Evolutionary conservation across 2,329 filamentous ascomycete species (phyloP), one percentile per base, ranked within the genome.

Genomic region (Akanthomyces muscarius): DNA sequence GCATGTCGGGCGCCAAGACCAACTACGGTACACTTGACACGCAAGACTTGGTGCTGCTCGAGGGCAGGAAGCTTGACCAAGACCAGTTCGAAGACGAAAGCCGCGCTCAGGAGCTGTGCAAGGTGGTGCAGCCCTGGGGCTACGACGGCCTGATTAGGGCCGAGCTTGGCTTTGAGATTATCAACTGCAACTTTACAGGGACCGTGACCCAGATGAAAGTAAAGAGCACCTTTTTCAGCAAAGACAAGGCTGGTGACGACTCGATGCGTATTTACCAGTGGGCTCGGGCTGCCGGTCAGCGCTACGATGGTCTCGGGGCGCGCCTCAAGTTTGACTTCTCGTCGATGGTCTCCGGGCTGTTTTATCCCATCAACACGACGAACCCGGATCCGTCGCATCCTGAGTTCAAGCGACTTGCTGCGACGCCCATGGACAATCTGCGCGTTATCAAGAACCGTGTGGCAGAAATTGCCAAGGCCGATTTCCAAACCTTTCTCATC

Each of bases 121-220:
- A 79, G 0, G 68, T 88, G 14, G 79, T 83, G 10, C 72, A 48
- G 64, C 73, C 68, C 57, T 84, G 71, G 86, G 83, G 83, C 13
- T 78, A 89, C n/a, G 84, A 90, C 67, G 87, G 86, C 0, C 76
- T 90, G 21, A 72, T 90, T 2, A 81, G 88, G 10, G 87, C 87
- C 80, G 89, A 91, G 69, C 81, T 81, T 18, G 89, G 89, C 0
- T 90, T 90, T 66, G 89, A 91, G 72, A 78, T 90, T 60, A 88
- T 91, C 57, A 76, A 88, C n/a, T 91, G 88, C 71, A 76, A 86
- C 59, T 90, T 91, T 52, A 66, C 67, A 11, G 65, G 74, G 2
- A 78, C 77, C 0, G 65, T 84, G 13, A 70, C 75, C 21, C 70
- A 76, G 23, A 64, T 79, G 1, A 71, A 71, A 4, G 70, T 73